Evolutionary conservation across 441 rosid genomes (phyloP).

Genomic region (Aleurites moluccanus): DNA sequence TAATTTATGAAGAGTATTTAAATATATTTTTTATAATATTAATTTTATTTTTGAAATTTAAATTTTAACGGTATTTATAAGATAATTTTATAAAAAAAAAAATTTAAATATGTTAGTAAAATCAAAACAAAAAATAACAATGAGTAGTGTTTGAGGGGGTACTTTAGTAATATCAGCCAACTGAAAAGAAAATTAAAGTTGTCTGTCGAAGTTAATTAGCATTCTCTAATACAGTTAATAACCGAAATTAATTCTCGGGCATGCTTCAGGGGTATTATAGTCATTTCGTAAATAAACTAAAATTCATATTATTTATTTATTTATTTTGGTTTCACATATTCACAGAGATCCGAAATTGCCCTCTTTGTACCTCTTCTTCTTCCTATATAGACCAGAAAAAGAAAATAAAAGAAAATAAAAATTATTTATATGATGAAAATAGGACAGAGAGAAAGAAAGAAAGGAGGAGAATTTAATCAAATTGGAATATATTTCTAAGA

Average conservation of each 20-base stretch:
- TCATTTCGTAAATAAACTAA: background rate
- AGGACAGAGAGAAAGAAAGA: constrained; percentile 21
- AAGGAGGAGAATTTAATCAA: constrained; percentile 28
- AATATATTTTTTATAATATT: too few relatives aligned
- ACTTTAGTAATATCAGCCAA: too few relatives aligned
- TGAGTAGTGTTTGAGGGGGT: too few relatives aligned
- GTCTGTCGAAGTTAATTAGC: too few relatives aligned
- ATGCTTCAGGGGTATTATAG: constrained; percentile 11
- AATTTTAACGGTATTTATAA: too few relatives aligned
- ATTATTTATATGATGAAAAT: constrained; percentile 13
- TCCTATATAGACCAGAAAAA: constrained; percentile 33
- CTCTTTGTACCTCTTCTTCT: constrained; percentile 22
- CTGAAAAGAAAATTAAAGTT: too few relatives aligned
- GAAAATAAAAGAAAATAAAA: too few relatives aligned
- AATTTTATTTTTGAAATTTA: too few relatives aligned
- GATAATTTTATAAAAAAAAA: too few relatives aligned
- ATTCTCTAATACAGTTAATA: constrained; percentile 4
- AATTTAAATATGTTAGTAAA: too few relatives aligned
- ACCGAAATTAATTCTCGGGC: background rate
- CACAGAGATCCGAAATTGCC: constrained; percentile 45
- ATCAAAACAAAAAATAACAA: too few relatives aligned
- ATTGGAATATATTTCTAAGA: constrained; percentile 41
- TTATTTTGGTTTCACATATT: constrained; percentile 32
- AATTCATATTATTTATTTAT: background rate
- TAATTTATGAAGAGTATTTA: too few relatives aligned